A percentile compares a stretch with the other conserved stretches of the same genome.
Evolutionary conservation across 257 asterid species (phyloP).

Genomic region (Nicotiana attenuata): DNA sequence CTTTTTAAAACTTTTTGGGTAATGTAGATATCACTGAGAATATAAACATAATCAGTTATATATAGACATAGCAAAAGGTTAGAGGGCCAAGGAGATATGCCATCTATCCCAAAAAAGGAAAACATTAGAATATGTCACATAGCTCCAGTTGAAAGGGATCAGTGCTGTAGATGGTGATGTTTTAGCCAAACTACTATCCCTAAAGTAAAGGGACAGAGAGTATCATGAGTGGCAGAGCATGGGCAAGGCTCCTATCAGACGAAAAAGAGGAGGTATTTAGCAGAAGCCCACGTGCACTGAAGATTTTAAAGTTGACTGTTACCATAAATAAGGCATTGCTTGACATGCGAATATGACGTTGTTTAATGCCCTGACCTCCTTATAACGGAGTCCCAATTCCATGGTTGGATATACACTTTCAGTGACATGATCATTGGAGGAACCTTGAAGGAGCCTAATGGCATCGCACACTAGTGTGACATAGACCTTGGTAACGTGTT

Average conservation of each 20-base stretch:
- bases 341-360: neutral
- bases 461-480: neutral
- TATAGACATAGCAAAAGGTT: neutral
- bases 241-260: neutral
- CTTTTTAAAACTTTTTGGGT: neutral
- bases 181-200: neutral
- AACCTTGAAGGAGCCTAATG: neutral
- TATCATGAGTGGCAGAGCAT: constrained; percentile 3
- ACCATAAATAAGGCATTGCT: neutral
- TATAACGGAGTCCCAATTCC: neutral
- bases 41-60: neutral
- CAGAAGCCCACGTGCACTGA: neutral
- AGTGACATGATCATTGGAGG: neutral
- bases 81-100: neutral
- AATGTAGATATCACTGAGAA: neutral
- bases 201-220: neutral
- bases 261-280: neutral
- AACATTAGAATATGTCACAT: neutral
- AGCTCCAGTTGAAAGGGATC: neutral
- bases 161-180: neutral
- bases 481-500: neutral
- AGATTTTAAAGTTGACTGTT: too few species aligned
- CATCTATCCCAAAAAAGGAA: neutral
- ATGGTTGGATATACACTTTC: neutral
- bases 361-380: neutral